A percentile compares a stretch with the other conserved stretches of the same genome.
These are phyloP conservation scores for Boletus eberwhitei DNA, from an alignment of 768 basidiomycete species.

Conservation along the genomic window DNA sequence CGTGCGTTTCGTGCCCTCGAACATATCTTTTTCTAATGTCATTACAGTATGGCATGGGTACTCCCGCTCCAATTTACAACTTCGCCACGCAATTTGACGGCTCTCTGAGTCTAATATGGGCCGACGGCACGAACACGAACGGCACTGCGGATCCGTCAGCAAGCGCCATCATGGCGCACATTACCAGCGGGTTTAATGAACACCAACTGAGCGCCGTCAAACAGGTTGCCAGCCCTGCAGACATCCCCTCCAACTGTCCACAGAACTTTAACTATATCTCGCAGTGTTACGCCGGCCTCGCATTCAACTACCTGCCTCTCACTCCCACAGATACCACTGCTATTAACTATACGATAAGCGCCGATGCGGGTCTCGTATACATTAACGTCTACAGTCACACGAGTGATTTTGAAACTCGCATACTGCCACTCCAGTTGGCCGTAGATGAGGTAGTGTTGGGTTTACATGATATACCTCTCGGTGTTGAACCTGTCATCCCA, in stretches of 20 bases:
- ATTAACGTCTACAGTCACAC: slow-evolving; percentile 64
- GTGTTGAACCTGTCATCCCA: slow-evolving; percentile 22
- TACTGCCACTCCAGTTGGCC: slow-evolving; percentile 75
- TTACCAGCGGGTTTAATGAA: slow-evolving; percentile 50
- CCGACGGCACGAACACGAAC: slow-evolving; percentile 51
- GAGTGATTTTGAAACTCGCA: slow-evolving; percentile 64
- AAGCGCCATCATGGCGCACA: slow-evolving; percentile 53
- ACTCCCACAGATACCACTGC: slow-evolving; percentile 29
- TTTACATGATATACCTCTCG: neutral
- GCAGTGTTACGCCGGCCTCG: slow-evolving; percentile 64
- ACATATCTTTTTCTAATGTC: neutral
- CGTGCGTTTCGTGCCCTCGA: slow-evolving; percentile 35
- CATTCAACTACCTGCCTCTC: slow-evolving; percentile 56
- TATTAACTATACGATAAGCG: slow-evolving; percentile 67
- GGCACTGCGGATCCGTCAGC: slow-evolving; percentile 54
- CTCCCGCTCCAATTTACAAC: slow-evolving; percentile 46
- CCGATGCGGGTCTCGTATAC: slow-evolving; percentile 60
- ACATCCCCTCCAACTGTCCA: slow-evolving; percentile 58
- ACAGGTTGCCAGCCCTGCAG: slow-evolving; percentile 42
- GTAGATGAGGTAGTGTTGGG: slow-evolving; percentile 54
- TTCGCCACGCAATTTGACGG: slow-evolving; percentile 52
- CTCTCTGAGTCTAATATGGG: slow-evolving; percentile 58
- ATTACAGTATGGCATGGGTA: slow-evolving; percentile 60
- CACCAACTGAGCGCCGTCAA: slow-evolving; percentile 48
- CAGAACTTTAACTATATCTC: slow-evolving; percentile 73